These are phyloP conservation scores for Nakazawaea peltata DNA, from an alignment of 805 yeast species.

Conservation along the genomic window DNA sequence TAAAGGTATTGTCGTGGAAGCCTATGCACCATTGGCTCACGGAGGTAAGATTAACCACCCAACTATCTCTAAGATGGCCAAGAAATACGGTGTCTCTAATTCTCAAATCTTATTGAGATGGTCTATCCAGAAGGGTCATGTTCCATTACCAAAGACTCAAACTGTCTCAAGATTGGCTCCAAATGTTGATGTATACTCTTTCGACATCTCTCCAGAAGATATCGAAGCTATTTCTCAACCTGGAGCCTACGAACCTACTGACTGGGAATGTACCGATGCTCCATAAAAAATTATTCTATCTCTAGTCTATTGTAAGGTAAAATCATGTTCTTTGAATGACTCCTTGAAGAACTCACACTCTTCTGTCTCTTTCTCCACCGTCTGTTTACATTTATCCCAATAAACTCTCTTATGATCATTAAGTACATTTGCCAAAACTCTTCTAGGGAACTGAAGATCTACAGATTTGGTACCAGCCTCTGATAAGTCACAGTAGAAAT, in stretches of 20 bases:
- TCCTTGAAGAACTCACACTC: conserved; percentile 61
- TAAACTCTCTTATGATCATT: conserved; percentile 52
- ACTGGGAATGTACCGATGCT: conserved; percentile 67
- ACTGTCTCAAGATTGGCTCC: conserved; percentile 40
- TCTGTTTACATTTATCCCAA: conserved; percentile 75
- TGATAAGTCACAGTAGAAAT: conserved; percentile 15
- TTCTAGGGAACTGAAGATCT: conserved; percentile 80
- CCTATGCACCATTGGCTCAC: conserved; percentile 69
- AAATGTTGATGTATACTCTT: conserved; percentile 49
- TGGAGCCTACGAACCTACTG: conserved; percentile 59
- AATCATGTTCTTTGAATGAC: conserved; percentile 46
- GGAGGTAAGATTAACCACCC: conserved; percentile 53
- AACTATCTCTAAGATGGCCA: conserved; percentile 38
- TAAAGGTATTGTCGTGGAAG: conserved; percentile 55
- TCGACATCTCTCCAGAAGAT: conserved; percentile 35
- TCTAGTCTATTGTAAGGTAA: conserved; percentile 22
- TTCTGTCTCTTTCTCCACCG: conserved; percentile 47
- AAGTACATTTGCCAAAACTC: conserved; percentile 61
- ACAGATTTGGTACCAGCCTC: conserved; percentile 20
- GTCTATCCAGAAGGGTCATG: conserved; percentile 64
- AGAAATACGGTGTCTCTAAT: conserved; percentile 38
- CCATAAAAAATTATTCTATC: conserved; percentile 28
- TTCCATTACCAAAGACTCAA: conserved; percentile 64
- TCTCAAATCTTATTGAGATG: conserved; percentile 67
- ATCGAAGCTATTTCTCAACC: conserved; percentile 37